phyloP scores from a whole-genome alignment of 345 rosid genomes.

The Camelina sativa region DNA sequence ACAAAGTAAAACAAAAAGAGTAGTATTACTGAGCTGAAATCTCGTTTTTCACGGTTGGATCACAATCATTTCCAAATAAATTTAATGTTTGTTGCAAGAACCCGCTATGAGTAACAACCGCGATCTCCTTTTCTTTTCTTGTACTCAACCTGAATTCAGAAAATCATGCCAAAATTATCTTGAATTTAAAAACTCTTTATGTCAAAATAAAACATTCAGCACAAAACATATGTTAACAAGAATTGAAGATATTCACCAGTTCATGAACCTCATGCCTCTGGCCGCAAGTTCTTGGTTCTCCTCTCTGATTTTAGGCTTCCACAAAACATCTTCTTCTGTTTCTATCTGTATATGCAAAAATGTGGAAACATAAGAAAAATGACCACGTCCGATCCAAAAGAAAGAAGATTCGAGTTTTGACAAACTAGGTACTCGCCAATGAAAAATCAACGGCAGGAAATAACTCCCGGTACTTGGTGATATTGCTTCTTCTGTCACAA shows the following conservation, averaged over 20 bases:
- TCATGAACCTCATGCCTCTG: slow-evolving; percentile 69
- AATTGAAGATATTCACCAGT: slow-evolving; percentile 54
- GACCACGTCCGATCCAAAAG: background rate
- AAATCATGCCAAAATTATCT: background rate
- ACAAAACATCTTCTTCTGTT: slow-evolving; percentile 55
- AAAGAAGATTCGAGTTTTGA: background rate
- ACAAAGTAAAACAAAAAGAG: slow-evolving; percentile 14
- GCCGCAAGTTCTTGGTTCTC: slow-evolving; percentile 62
- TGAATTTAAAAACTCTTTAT: no score
- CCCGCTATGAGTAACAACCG: slow-evolving; percentile 73
- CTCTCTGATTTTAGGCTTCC: slow-evolving; percentile 67
- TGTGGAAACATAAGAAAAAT: background rate
- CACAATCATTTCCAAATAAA: slow-evolving; percentile 59
- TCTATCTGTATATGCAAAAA: slow-evolving; percentile 53
- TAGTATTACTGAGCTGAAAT: slow-evolving; percentile 60
- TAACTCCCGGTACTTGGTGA: slow-evolving; percentile 57
- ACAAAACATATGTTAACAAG: background rate
- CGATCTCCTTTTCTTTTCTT: slow-evolving; percentile 74
- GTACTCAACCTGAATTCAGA: slow-evolving; percentile 64
- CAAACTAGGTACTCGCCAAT: slow-evolving; percentile 51
- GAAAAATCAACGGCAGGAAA: slow-evolving; percentile 87
- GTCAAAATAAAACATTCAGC: no score
- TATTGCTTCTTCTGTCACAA: slow-evolving; percentile 76
- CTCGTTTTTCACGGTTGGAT: slow-evolving; percentile 45
- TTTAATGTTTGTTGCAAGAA: slow-evolving; percentile 60